Conservation (phyloP, 768 basidiomycete genomes). For the Tylopilus plumbeoviolaceoides region DNA sequence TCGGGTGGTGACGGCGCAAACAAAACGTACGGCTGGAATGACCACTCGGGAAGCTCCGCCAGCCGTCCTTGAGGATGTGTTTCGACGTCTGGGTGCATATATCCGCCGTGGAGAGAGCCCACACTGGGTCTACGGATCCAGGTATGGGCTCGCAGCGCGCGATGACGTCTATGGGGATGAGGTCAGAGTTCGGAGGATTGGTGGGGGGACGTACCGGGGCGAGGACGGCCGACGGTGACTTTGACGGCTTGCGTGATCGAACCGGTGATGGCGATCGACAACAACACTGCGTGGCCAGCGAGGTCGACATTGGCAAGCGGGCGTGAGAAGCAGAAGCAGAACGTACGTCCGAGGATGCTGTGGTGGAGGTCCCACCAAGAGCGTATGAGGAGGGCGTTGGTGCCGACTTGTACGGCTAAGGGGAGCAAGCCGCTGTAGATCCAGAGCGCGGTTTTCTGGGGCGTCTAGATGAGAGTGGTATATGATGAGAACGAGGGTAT, state of each 20-base stretch:
- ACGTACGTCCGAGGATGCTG: constrained; percentile 35
- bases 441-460: constrained; percentile 38
- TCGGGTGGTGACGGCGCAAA: too few relatives aligned
- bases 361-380: constrained; percentile 90
- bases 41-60: constrained; percentile 88
- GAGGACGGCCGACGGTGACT: constrained; percentile 81
- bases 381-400: constrained; percentile 68
- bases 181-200: not conserved
- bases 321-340: not conserved
- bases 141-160: constrained; percentile 56
- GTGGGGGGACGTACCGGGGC: constrained; percentile 54
- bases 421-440: constrained; percentile 53
- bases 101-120: constrained; percentile 62
- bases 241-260: constrained; percentile 80
- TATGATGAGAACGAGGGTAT: not conserved
- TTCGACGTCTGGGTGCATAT: constrained; percentile 74
- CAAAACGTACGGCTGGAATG: constrained; percentile 72
- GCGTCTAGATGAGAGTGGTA: not conserved
- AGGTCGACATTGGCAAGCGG: not conserved
- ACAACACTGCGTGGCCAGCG: constrained; percentile 45
- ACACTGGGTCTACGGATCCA: constrained; percentile 63
- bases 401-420: constrained; percentile 55
- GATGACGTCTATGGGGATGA: constrained; percentile 21
- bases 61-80: constrained; percentile 68
- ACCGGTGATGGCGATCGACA: constrained; percentile 71